Evolutionary conservation across 345 rosid genomes (phyloP), one percentile per base, ranked within the genome.

Genomic region (Draba incana): DNA sequence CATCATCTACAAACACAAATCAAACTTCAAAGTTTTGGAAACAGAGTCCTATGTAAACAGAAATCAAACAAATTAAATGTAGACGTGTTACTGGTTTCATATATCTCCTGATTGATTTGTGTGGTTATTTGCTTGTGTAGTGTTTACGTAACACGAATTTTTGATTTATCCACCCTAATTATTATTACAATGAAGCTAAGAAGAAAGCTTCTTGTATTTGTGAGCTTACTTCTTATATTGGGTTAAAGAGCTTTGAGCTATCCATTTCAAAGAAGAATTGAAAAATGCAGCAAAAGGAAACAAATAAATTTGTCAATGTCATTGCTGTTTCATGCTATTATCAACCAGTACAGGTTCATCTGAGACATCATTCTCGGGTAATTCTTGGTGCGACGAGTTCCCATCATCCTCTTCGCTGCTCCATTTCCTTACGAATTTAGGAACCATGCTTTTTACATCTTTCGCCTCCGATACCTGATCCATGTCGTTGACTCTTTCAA

Each of bases 361-460:
- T 3, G 80, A 74, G 43, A 76, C 75, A 64, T 35, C 62, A 72
- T 71, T 74, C 71, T 82, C 84, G 33, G 80, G 53, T 57, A 70
- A 65, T 38, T 70, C 79, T 41, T 75, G 74, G 63, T 64, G 4
- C 46, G 69, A 70, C 24, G 72, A 72, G 62, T 82, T 81, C 16
- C 57, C 86, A 48, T 84, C 85, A 39, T 84, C 92, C 31, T 86
- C 91, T 61, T 83, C 88, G 47, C 77, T 82, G 78, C 84, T 89
- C 90, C 85, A 81, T 79, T 78, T 94, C 79, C 92, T 87, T 82
- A 89, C 52, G 50, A 94, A 81, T 63, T 81, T 92, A 3, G 99
- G 97, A 70, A 91, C 67, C 83, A 86, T 62, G 30, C 87, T 84
- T 48, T 81, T 79, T 48, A 89, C 93, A 72, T 88, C 85, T 64